Percentiles rank a stretch among this genome's conserved stretches.
These are phyloP conservation scores for Kwoniella mangroviensis DNA, from an alignment of 768 basidiomycete species.

Conservation along the genomic window DNA sequence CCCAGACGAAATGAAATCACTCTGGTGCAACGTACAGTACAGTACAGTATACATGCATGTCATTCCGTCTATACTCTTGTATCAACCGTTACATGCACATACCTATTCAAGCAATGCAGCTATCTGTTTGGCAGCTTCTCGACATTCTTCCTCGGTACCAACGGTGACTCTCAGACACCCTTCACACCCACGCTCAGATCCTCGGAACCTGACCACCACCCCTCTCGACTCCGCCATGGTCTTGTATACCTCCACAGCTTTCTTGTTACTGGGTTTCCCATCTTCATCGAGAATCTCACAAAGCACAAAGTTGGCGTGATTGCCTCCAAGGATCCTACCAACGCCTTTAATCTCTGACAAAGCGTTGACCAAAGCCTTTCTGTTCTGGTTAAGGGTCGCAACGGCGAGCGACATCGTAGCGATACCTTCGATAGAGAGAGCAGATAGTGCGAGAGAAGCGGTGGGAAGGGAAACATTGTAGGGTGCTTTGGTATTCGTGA, in stretches of 20 bases:
- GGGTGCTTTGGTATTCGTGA: slow-evolving; percentile 94
- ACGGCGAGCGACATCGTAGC: slow-evolving; percentile 70
- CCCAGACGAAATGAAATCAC: not conserved
- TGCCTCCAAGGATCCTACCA: slow-evolving; percentile 74
- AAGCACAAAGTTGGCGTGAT: slow-evolving; percentile 88
- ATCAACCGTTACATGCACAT: not conserved
- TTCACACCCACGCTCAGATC: slow-evolving; percentile 79
- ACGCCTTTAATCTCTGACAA: slow-evolving; percentile 62
- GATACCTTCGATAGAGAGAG: slow-evolving; percentile 72
- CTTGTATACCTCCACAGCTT: slow-evolving; percentile 72
- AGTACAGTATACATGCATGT: slow-evolving; percentile 4
- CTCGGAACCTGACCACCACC: slow-evolving; percentile 89
- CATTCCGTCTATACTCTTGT: not conserved
- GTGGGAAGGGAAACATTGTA: slow-evolving; percentile 95
- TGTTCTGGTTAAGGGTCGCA: slow-evolving; percentile 65
- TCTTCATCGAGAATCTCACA: slow-evolving; percentile 70
- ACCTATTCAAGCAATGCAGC: slow-evolving; percentile 28
- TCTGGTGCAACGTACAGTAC: too few relatives aligned
- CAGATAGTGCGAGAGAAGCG: slow-evolving; percentile 76
- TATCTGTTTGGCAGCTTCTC: slow-evolving; percentile 61
- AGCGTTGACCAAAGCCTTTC: slow-evolving; percentile 63
- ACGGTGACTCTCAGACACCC: slow-evolving; percentile 89
- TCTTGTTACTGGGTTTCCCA: slow-evolving; percentile 56
- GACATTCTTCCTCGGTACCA: slow-evolving; percentile 81
- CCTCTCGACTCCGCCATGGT: slow-evolving; percentile 80